Evolutionary conservation across 805 yeast genomes (phyloP), one percentile per base, ranked within the genome.

Genomic region (Lachancea fermentati): DNA sequence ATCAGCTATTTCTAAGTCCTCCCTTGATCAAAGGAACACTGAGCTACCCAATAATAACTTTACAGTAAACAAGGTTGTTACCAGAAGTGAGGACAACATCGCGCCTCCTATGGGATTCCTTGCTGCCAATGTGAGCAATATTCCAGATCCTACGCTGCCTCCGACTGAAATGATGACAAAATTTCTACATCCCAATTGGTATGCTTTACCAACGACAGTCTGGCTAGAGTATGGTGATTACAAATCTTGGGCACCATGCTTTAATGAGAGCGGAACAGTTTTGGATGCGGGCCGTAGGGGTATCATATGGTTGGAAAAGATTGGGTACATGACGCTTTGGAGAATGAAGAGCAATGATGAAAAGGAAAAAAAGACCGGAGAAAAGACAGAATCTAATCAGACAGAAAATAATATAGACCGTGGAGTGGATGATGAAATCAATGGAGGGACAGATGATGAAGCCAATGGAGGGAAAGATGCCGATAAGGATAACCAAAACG

Each of bases 21-120:
- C 73, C 15, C 63, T 88, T 38, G 97, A 93, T 57, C 76, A 80
- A 33, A 76, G 95, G 46, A 79, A 78, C 36, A 76, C 84, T 2
- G 64, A 72, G 2, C 71, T 84, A 3, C 86, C 85, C 7, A 80
- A 79, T 22, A 80, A 81, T 25, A 57, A 57, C 11, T 81, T 85
- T 54, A 70, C 72, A 34, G 57, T 79, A n/a, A 68, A 88, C 24
- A 79, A 79, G 45, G 76, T 86, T 1, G 63, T 86, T 18, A 93
- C 96, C 5, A 64, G 54, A 41, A 41, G 60, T 37, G 48, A 62
- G 45, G 44, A 61, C 28, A 59, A 64, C 11, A 59, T 56, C 12
- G 60, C 76, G 8, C 70, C 71, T 24, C 67, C 62, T 24, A 49
- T 76, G 38, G 75, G 74, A 1, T 65, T 66, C 38, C 55, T 75